A percentile compares a stretch with the other conserved stretches of the same genome.
phyloP scores from a whole-genome alignment of 2,329 filamentous ascomycete genomes.

The Paraphaeosphaeria minitans region DNA sequence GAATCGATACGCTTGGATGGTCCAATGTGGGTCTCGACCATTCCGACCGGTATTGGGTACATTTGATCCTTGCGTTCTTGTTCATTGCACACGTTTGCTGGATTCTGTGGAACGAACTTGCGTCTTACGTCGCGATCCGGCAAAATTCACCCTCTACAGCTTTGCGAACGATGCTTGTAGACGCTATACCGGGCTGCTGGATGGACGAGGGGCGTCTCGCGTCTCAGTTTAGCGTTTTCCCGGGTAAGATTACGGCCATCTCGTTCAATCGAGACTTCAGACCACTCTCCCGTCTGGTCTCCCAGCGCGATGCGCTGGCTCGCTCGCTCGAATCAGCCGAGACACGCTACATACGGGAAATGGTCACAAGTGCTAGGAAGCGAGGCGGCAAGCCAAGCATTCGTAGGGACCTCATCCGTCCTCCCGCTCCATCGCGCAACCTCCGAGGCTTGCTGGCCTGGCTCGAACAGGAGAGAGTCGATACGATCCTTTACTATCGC shows the following conservation, averaged over 20 bases:
- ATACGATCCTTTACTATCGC: too few species aligned
- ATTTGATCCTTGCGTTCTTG: constrained; percentile 15
- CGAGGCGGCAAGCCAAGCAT: too few species aligned
- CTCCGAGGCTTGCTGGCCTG: too few species aligned
- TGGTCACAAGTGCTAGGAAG: too few species aligned
- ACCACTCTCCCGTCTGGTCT: too few species aligned
- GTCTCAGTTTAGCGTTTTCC: constrained; percentile 11
- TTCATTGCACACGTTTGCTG: constrained; percentile 16
- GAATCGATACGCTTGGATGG: constrained; percentile 20
- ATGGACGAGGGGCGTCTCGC: too few species aligned
- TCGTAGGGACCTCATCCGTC: too few species aligned
- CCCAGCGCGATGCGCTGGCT: too few species aligned
- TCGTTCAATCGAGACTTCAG: constrained; percentile 18
- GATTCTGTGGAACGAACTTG: constrained; percentile 20
- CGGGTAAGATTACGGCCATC: too few species aligned
- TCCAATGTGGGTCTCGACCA: constrained; percentile 21
- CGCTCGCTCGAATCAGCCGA: constrained; percentile 11
- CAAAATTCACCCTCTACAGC: not conserved
- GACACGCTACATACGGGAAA: constrained; percentile 9
- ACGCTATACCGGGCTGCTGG: constrained; percentile 17
- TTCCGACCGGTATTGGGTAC: constrained; percentile 19
- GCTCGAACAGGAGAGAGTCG: too few species aligned
- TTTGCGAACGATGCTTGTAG: constrained; percentile 17
- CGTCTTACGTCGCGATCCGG: constrained; percentile 11
- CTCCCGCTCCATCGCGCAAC: too few species aligned